These are phyloP conservation scores for Chionographis japonica DNA, from an alignment of 106 monocot species.

Conservation along the genomic window DNA sequence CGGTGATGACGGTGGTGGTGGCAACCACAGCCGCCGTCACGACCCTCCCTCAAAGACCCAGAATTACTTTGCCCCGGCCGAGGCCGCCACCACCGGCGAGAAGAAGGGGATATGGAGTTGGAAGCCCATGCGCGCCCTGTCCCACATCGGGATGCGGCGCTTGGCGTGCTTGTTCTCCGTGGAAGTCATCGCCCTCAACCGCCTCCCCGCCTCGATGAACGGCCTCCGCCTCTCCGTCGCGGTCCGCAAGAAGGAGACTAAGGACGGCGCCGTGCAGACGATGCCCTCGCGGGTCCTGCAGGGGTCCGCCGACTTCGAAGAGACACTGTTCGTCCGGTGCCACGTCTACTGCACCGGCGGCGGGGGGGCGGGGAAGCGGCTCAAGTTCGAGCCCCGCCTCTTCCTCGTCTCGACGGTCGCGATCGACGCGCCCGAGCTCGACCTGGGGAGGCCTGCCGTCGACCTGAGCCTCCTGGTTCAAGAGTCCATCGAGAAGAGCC, in stretches of 20 bases:
- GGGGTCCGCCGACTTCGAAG: slow-evolving; percentile 56
- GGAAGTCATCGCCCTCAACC: slow-evolving; percentile 42
- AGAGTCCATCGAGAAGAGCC: slow-evolving; percentile 62
- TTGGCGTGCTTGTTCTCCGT: slow-evolving; percentile 59
- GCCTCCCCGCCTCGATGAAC: slow-evolving; percentile 61
- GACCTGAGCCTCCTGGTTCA: slow-evolving; percentile 61
- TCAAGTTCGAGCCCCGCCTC: slow-evolving; percentile 59
- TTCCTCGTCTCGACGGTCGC: slow-evolving; percentile 48
- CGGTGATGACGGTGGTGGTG: background rate
- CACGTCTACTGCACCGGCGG: slow-evolving; percentile 69
- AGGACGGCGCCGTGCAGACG: slow-evolving; percentile 52
- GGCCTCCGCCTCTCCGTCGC: slow-evolving; percentile 66
- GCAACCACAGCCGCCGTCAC: background rate
- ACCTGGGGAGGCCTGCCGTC: slow-evolving; percentile 42
- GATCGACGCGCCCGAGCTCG: slow-evolving; percentile 52
- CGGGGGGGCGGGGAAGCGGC: slow-evolving; percentile 30
- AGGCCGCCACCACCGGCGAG: background rate
- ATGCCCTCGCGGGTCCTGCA: slow-evolving; percentile 63
- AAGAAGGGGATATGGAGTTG: slow-evolving; percentile 59
- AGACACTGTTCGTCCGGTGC: slow-evolving; percentile 62
- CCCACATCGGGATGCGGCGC: slow-evolving; percentile 61
- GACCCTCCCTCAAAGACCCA: background rate
- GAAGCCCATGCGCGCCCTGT: slow-evolving; percentile 66
- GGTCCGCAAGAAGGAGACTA: slow-evolving; percentile 64
- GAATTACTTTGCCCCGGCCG: too few species aligned